A percentile compares a stretch with the other conserved stretches of the same genome.
Evolutionary conservation across 371 early-diverging fungal genomes (phyloP).

Genomic region (Circinella umbellata): DNA sequence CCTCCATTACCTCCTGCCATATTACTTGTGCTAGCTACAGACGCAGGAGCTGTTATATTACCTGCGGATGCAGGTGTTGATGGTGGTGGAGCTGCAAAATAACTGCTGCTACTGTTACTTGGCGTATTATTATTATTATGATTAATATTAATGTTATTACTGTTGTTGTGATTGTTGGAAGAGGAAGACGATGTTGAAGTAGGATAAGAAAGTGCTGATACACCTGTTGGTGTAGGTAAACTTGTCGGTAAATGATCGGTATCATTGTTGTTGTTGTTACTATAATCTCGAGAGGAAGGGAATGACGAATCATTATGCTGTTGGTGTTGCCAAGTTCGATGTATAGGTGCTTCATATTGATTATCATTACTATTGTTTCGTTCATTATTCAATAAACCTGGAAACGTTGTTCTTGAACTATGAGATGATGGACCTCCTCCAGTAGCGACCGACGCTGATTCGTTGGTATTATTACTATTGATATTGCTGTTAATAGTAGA

Average conservation of each 20-base stretch:
- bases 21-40: neutral
- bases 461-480: neutral
- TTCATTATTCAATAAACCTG: neutral
- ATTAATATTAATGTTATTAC: neutral
- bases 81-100: slow-evolving; percentile 18
- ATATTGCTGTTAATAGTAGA: slow-evolving; percentile 3
- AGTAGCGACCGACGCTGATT: neutral
- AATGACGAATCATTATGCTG: slow-evolving; percentile 6
- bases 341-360: slow-evolving; percentile 12
- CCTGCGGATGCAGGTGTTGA: slow-evolving; percentile 13
- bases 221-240: slow-evolving; percentile 11
- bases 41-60: neutral
- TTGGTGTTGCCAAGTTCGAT: slow-evolving; percentile 17
- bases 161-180: neutral
- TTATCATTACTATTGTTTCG: neutral
- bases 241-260: slow-evolving; percentile 11
- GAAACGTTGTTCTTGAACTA: neutral
- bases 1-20: neutral
- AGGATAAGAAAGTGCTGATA: neutral
- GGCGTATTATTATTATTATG: neutral
- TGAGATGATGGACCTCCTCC: no score
- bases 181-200: neutral
- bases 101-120: neutral
- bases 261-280: slow-evolving; percentile 2
- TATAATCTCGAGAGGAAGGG: neutral